phyloP scores from a whole-genome alignment of 805 yeast species.

The Metschnikowia cubensis region DNA sequence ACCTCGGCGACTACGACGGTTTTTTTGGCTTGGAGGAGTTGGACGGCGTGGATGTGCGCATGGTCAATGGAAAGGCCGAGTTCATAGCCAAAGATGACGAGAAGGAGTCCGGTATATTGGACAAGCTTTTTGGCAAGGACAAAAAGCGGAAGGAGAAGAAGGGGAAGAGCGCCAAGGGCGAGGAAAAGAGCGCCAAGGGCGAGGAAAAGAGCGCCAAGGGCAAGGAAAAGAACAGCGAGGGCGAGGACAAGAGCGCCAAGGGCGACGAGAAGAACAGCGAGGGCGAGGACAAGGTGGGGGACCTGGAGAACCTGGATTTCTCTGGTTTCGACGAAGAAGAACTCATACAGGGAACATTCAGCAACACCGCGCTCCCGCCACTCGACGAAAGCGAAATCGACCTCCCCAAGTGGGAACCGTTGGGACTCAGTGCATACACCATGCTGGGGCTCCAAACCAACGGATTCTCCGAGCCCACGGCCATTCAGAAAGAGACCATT shows the following conservation, averaged over 20 bases:
- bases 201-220: too few species aligned
- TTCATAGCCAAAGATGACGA: constrained; percentile 40
- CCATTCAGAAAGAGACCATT: constrained; percentile 72
- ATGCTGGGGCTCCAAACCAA: constrained; percentile 58
- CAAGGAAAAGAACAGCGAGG: too few species aligned
- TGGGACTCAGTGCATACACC: constrained; percentile 49
- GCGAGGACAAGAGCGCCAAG: too few species aligned
- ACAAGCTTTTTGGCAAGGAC: constrained; percentile 20
- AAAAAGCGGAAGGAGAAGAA: constrained; percentile 14
- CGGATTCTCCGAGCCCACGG: constrained; percentile 71
- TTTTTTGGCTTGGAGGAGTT: constrained; percentile 91
- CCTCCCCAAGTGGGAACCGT: constrained; percentile 58
- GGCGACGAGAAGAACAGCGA: constrained; percentile 16
- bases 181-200: too few species aligned
- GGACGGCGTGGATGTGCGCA: constrained; percentile 84
- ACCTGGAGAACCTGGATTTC: constrained; percentile 12
- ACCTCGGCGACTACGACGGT: constrained; percentile 83
- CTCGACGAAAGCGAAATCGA: constrained; percentile 37
- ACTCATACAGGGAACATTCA: not conserved
- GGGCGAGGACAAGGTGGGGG: constrained; percentile 21
- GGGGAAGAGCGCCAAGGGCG: constrained; percentile 15
- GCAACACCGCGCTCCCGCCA: constrained; percentile 10
- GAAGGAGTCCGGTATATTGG: constrained; percentile 22
- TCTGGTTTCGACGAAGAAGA: constrained; percentile 22
- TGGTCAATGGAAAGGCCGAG: constrained; percentile 62